Base-by-base conservation (phyloP, 352 stramenopile genomes). In the Globisporangium acanthophoron region DNA sequence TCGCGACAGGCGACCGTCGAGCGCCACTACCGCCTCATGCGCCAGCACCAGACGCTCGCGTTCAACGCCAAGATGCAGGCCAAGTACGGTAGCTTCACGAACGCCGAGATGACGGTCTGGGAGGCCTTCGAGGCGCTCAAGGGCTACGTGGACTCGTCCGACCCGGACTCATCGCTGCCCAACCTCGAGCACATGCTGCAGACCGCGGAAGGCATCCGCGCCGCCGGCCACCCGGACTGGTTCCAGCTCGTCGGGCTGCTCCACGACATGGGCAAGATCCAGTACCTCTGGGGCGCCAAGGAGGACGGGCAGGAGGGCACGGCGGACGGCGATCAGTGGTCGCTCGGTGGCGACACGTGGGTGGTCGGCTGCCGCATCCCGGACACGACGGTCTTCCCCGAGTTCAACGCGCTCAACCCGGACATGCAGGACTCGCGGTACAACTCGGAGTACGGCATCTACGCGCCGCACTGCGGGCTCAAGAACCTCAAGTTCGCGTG, bases 201-300 rank as follows among this genome's bases (percentile, higher is more conserved):
- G 71, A 98, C 92, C 9, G 92, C 92, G 1, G 92, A 98, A 71
- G 88, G 85, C 6, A 97, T 98, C 51, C 82, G 92, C 35, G 77
- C 75, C 16, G 88, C 88, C 0, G 84, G 80, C 16, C 88, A 97
- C 66, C 90, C 90, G 3, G 92, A 98, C 50, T 97, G 90, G 92
- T 81, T 98, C 52, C 87, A 97, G 65, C 74, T 98, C 43, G 83
- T 92, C 3, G 92, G 92, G 0, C 63, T 98, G 16, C 66, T 98
- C 33, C 92, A 98, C 66, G 92, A 98, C 68, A 96, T 98, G 84
- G 90, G 90, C 54, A 97, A 98, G 70, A 97, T 97, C 61, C 92
- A 97, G 82, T 97, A 96, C 66, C 73, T 97, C 5, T 97, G 90
- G 90, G 90, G 90, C 37, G 69, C 64, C 39, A 69, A 68, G 20